Base-by-base conservation (phyloP, 2,329 filamentous ascomycete species). In the Talaromyces islandicus region DNA sequence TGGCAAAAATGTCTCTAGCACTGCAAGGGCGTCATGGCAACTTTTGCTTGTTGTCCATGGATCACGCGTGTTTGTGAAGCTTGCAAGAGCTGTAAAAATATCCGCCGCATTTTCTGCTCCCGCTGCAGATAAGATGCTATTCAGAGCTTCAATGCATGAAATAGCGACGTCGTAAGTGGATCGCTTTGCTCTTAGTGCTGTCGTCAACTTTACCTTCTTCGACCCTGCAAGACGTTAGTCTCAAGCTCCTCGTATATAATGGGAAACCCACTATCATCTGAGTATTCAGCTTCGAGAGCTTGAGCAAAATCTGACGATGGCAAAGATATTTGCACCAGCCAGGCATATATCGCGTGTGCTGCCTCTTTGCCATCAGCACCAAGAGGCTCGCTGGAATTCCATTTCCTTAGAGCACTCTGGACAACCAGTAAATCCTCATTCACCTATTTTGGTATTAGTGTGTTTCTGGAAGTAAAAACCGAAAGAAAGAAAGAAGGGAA, bases 21-120 rank as follows among this genome's bases (percentile, higher is more conserved):
- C 12, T 27, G 46, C 30, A 4, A 53, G 64, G 7, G 71, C 64
- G 19, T 58, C 52, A 30, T 61, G 56, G 21, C 60, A 60, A 48
- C 64, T 66, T n/a, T 66, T 56, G 35, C 61, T 59, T 4, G 70
- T 73, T 48, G 69, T 70, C 75, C 75, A 77, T 6, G 74, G 69
- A 62, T 76, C 70, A 21, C 66, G 41, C 3, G 65, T 69, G 30
- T 43, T 58, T 1, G 68, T 70, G 61, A 73, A 75, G 56, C 70
- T 71, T 9, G 72, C 70, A 57, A 75, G 60, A 11, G 69, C 64
- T 32, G 70, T 60, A 29, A 77, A 57, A n/a, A 74, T 59, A 51
- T 72, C 65, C 3, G 65, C 38, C 4, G 63, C 30, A 29, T 67
- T 64, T 7, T 63, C 61, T n/a, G 66, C 56, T 12, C 67, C 61